Conservation (phyloP, 352 stramenopile genomes). For the Pythium volutum region DNA sequence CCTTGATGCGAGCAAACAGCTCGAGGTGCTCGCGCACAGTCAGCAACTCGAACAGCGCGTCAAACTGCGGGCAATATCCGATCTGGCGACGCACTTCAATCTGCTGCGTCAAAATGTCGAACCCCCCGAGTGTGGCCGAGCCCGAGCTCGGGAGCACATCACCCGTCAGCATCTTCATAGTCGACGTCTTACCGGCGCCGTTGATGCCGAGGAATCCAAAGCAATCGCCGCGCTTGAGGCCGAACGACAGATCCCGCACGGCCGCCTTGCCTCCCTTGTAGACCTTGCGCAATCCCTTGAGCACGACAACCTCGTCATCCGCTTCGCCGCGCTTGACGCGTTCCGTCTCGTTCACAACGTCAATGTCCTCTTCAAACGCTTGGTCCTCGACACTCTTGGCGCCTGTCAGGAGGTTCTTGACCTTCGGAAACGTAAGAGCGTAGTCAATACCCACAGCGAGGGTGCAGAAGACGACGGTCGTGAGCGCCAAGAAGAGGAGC, state of each 20-base stretch:
- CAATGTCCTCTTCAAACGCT: slow-evolving; percentile 24
- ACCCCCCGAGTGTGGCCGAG: slow-evolving; percentile 50
- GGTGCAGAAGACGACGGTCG: slow-evolving; percentile 39
- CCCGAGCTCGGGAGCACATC: slow-evolving; percentile 67
- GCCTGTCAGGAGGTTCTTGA: slow-evolving; percentile 29
- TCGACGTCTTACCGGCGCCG: slow-evolving; percentile 94
- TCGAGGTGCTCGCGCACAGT: slow-evolving; percentile 87
- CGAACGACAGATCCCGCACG: slow-evolving; percentile 71
- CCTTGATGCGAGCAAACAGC: slow-evolving; percentile 91
- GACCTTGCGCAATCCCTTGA: slow-evolving; percentile 83
- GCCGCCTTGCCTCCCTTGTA: slow-evolving; percentile 84
- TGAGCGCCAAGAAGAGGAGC: slow-evolving; percentile 47
- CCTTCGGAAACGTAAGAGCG: slow-evolving; percentile 44
- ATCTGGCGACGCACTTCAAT: slow-evolving; percentile 73
- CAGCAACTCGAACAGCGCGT: slow-evolving; percentile 82
- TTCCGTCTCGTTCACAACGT: slow-evolving; percentile 25
- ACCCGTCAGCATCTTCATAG: slow-evolving; percentile 95
- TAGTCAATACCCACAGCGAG: slow-evolving; percentile 56
- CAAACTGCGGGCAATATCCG: slow-evolving; percentile 93
- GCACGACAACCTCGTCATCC: slow-evolving; percentile 41
- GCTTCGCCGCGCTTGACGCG: slow-evolving; percentile 19
- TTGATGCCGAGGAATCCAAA: slow-evolving; percentile 96
- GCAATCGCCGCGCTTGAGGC: slow-evolving; percentile 86
- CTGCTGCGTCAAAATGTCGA: slow-evolving; percentile 75
- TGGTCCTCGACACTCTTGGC: slow-evolving; percentile 14